phyloP scores from a whole-genome alignment of 2,329 filamentous ascomycete genomes.

The Monilinia fructicola region DNA sequence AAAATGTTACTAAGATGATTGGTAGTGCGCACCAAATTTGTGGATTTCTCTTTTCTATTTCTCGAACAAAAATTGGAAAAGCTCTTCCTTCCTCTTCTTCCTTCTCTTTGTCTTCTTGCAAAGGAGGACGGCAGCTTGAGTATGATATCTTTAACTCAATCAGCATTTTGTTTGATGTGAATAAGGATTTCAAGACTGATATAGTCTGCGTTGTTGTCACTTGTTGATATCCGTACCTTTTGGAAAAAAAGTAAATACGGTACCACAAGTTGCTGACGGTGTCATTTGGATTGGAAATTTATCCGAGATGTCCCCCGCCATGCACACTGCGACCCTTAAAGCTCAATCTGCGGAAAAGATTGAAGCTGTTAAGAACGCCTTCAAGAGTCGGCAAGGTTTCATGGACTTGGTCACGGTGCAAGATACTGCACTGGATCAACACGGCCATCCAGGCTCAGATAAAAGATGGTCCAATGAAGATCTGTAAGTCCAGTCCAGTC shows the following conservation, averaged over 20 bases:
- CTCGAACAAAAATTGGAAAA: conserved; percentile 1
- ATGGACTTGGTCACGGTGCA: conserved; percentile 30
- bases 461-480: conserved; percentile 39
- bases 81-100: conserved; percentile 6
- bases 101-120: neutral
- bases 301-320: conserved; percentile 29
- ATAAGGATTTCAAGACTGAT: neutral
- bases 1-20: conserved; percentile 9
- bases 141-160: conserved; percentile 1
- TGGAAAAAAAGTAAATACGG: neutral
- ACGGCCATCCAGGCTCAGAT: conserved; percentile 29
- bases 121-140: neutral
- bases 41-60: conserved; percentile 2
- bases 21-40: conserved; percentile 4
- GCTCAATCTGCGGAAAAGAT: conserved; percentile 25
- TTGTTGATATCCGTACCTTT: neutral
- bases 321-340: conserved; percentile 20
- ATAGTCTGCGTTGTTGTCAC: neutral
- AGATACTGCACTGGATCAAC: conserved; percentile 33
- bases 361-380: conserved; percentile 30
- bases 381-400: conserved; percentile 31
- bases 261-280: neutral
- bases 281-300: neutral
- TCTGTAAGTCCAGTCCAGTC: conserved; percentile 33
- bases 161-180: neutral